A percentile compares a stretch with the other conserved stretches of the same genome.
Evolutionary conservation across 257 asterid genomes (phyloP).

Genomic region (Solanum acaule): DNA sequence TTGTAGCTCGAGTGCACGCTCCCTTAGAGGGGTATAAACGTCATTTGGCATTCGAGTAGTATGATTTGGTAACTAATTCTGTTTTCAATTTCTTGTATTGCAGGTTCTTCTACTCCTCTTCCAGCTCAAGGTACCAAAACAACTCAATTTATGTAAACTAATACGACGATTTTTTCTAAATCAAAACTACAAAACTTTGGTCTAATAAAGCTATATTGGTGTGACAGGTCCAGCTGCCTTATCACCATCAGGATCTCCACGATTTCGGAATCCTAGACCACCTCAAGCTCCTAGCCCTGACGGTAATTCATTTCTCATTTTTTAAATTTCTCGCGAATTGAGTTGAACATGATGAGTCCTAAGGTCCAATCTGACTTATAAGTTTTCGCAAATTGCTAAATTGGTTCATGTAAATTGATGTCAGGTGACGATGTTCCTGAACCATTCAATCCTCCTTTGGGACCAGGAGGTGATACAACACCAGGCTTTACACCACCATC

Average conservation of each 20-base stretch:
- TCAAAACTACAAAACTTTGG: neutral
- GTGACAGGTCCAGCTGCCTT: slow-evolving; percentile 18
- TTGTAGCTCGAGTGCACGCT: neutral
- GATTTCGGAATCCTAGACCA: slow-evolving; percentile 11
- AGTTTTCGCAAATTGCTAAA: neutral
- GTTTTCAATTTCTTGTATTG: neutral
- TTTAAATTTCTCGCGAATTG: neutral
- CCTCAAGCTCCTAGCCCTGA: slow-evolving; percentile 14
- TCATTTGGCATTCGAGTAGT: neutral
- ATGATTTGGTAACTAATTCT: neutral
- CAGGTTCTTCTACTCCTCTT: slow-evolving; percentile 40
- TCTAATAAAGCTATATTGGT: neutral
- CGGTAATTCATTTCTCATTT: slow-evolving; percentile 15
- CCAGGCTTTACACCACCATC: slow-evolving; percentile 1
- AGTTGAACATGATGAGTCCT: neutral
- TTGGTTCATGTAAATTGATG: neutral
- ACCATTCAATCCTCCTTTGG: slow-evolving; percentile 14
- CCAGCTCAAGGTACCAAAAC: slow-evolving; percentile 55
- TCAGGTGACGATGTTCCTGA: slow-evolving; percentile 29
- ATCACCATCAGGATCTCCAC: slow-evolving; percentile 12
- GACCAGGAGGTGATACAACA: neutral
- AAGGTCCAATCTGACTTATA: neutral
- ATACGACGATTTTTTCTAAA: neutral
- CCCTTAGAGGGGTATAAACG: neutral
- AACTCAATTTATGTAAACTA: neutral